phyloP scores from a whole-genome alignment of 768 basidiomycete species.

The Macrolepiota albuminosa region DNA sequence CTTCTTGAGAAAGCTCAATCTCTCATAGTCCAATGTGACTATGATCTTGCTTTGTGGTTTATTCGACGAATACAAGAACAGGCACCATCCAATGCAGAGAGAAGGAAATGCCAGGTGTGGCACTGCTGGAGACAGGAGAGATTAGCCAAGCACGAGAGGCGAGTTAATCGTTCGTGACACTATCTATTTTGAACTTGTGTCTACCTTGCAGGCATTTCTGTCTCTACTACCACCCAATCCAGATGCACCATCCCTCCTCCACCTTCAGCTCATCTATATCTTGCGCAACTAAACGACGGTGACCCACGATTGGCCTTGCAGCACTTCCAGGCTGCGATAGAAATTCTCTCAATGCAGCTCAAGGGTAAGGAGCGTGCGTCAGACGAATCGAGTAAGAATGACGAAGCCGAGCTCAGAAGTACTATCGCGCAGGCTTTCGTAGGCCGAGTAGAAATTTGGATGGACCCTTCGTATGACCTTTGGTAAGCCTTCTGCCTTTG shows the following conservation, averaged over 20 bases:
- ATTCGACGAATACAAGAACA: conserved; percentile 61
- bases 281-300: conserved; percentile 79
- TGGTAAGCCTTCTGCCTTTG: conserved; percentile 45
- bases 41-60: conserved; percentile 74
- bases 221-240: conserved; percentile 56
- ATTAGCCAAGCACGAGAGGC: conserved; percentile 68
- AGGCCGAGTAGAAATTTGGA: conserved; percentile 94
- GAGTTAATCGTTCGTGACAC: conserved; percentile 14
- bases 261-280: conserved; percentile 81
- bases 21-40: conserved; percentile 82
- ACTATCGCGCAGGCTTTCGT: conserved; percentile 78
- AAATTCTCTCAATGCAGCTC: conserved; percentile 59
- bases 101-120: conserved; percentile 77
- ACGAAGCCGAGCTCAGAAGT: conserved; percentile 55
- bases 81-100: conserved; percentile 59
- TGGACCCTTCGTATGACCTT: conserved; percentile 85
- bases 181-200: background rate
- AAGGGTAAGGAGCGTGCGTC: conserved; percentile 68
- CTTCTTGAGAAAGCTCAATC: conserved; percentile 74
- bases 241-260: conserved; percentile 57
- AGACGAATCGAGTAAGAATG: conserved; percentile 30
- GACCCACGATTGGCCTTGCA: conserved; percentile 69
- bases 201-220: conserved; percentile 50
- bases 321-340: conserved; percentile 79
- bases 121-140: conserved; percentile 76